Evolutionary conservation across 805 yeast species (phyloP).

Genomic region (Candida silvatica): DNA sequence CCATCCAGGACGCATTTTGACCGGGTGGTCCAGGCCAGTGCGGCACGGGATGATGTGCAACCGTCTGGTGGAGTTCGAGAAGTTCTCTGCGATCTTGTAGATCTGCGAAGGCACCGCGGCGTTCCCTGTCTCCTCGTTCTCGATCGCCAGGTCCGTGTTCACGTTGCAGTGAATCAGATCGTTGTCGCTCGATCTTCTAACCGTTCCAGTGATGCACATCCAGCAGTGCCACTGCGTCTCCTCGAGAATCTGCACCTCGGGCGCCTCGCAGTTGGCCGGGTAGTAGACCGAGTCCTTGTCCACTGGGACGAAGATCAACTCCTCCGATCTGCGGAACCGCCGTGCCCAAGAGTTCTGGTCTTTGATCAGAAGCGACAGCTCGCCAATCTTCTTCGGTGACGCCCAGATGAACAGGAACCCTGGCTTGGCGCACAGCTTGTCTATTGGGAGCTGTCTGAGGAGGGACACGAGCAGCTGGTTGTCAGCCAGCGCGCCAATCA

Average conservation of each 20-base stretch:
- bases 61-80: conserved; percentile 72
- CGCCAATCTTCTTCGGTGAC: conserved; percentile 61
- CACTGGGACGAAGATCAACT: conserved; percentile 73
- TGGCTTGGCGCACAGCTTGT: conserved; percentile 70
- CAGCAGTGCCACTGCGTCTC: conserved; percentile 94
- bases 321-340: conserved; percentile 83
- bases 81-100: conserved; percentile 81
- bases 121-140: conserved; percentile 32
- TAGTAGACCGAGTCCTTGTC: conserved; percentile 55
- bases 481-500: conserved; percentile 82
- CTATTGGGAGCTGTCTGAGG: conserved; percentile 59
- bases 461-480: conserved; percentile 60
- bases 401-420: conserved; percentile 88
- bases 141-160: conserved; percentile 81
- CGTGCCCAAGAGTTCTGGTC: conserved; percentile 33
- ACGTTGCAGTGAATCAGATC: conserved; percentile 87
- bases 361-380: conserved; percentile 42
- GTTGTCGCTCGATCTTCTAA: conserved; percentile 73
- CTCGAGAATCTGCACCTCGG: conserved; percentile 45
- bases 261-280: conserved; percentile 41
- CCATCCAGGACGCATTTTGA: conserved; percentile 80
- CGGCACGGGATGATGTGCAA: conserved; percentile 76
- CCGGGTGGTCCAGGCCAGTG: conserved; percentile 56
- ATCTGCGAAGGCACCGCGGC: conserved; percentile 65
- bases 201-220: conserved; percentile 96